phyloP scores from a whole-genome alignment of 2,329 filamentous ascomycete genomes.

The Trichoderma oligosporum region DNA sequence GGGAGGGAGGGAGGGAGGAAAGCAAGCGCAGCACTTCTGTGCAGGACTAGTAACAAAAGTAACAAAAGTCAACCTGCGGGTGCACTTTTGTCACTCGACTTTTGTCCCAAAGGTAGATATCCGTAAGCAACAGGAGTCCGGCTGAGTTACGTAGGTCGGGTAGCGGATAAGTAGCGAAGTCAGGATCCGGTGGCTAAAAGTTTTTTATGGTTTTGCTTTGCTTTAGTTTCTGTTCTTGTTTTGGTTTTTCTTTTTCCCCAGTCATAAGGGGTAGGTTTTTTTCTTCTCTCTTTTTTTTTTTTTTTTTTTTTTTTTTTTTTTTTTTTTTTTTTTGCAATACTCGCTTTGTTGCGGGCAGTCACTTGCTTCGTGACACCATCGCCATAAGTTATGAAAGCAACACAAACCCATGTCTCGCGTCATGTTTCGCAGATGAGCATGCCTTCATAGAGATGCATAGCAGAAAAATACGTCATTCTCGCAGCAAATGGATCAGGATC shows the following conservation, averaged over 20 bases:
- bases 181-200: background rate
- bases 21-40: background rate
- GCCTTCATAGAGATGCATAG: background rate
- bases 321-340: background rate
- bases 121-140: background rate
- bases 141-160: conserved; percentile 1
- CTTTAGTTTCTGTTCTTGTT: too few relatives aligned
- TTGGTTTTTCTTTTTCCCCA: background rate
- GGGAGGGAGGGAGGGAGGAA: too few relatives aligned
- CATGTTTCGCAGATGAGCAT: background rate
- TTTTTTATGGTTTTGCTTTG: too few relatives aligned
- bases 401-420: background rate
- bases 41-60: background rate
- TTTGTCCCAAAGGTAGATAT: background rate
- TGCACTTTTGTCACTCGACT: conserved; percentile 2
- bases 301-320: background rate
- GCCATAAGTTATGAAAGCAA: background rate
- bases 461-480: conserved; percentile 10
- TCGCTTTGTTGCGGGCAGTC: background rate
- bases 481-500: conserved; percentile 2
- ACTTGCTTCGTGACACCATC: background rate
- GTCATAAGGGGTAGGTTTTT: too few relatives aligned
- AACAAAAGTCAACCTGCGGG: background rate
- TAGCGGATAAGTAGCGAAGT: conserved; percentile 3
- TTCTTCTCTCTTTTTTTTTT: background rate